Percentiles rank a stretch among this genome's conserved stretches.
Evolutionary conservation across 441 rosid species (phyloP).

Genomic region (Populus hybrid): DNA sequence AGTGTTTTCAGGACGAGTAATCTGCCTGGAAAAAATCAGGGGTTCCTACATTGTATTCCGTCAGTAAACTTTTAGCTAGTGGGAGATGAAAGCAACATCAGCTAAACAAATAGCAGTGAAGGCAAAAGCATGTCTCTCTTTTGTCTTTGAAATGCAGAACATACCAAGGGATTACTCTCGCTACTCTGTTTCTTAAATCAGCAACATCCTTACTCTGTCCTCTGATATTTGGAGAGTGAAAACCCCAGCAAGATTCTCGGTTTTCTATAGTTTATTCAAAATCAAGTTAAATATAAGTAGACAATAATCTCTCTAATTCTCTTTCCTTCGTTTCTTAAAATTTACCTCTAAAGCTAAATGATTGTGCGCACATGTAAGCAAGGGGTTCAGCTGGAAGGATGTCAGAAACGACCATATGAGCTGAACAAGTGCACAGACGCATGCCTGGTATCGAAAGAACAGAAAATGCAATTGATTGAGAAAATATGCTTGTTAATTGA

Average conservation of each 20-base stretch:
- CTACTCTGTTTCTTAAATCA: constrained; percentile 19
- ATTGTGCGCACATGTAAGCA: background rate
- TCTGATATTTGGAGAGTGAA: constrained; percentile 6
- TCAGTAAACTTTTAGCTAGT: constrained; percentile 19
- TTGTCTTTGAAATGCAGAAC: constrained; percentile 27
- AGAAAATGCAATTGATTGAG: background rate
- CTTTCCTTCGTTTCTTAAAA: background rate
- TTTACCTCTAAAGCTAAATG: background rate
- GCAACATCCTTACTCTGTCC: background rate
- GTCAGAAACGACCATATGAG: background rate
- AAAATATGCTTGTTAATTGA: background rate
- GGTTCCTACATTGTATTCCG: background rate
- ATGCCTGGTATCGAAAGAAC: background rate
- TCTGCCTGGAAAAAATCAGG: background rate
- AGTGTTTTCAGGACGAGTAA: background rate
- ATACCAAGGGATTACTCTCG: constrained; percentile 19
- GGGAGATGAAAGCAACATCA: constrained; percentile 34
- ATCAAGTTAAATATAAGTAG: too few species aligned
- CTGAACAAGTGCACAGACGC: background rate
- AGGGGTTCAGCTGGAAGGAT: constrained; percentile 3
- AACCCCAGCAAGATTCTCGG: background rate
- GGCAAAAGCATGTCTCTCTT: constrained; percentile 30
- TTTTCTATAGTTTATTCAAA: background rate
- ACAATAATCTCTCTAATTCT: background rate
- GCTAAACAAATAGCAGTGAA: constrained; percentile 12